Base-by-base conservation (phyloP, 2,329 filamentous ascomycete species). In the Fusarium chuoi region DNA sequence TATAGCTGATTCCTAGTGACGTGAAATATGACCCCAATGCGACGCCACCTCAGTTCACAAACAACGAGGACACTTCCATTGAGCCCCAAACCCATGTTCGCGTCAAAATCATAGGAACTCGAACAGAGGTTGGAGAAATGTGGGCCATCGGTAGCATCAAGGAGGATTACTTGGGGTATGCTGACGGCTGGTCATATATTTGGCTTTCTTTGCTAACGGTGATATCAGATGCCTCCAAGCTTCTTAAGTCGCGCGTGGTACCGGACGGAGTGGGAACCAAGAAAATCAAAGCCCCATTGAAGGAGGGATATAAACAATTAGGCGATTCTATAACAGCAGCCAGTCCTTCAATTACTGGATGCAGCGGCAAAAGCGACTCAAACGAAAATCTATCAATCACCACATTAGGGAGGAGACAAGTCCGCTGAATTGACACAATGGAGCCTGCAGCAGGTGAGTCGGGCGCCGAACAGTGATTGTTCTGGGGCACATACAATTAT, bases 101-200 rank as follows among this genome's bases (percentile, higher is more conserved):
- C 52, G 90, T 98, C 75, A 98, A 98, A 85, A 92, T 99, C 73
- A 94, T 98, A 78, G 96, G 96, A 83, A 93, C 96, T 57, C 91
- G 97, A 83, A 95, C 94, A 74, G 96, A 98, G 82, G 94, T 98
- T 58, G 94, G 94, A 71, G 93, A 94, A 81, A 97, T 99, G 89
- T 98, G 93, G 88, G 96, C 96, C 42, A 97, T 99, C 82, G 96
- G 95, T 69, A 98, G 94, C 77, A 98, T 99, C 85, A 98, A 97
- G 84, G 96, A 92, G 80, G 91, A 93, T 79, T 93, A 91, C 79
- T 87, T 93, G 45, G 91, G 91, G 91, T 92, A 86, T 51, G 80
- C 58, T 52, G 15, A 61, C 12, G 41, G 28, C 60, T 26, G 30
- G 22, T n/a, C 28, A 49, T n/a, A 33, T 30, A 20, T 35, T 46